phyloP scores from a whole-genome alignment of 139 green algal species.

The Coelastrella sp. region DNA sequence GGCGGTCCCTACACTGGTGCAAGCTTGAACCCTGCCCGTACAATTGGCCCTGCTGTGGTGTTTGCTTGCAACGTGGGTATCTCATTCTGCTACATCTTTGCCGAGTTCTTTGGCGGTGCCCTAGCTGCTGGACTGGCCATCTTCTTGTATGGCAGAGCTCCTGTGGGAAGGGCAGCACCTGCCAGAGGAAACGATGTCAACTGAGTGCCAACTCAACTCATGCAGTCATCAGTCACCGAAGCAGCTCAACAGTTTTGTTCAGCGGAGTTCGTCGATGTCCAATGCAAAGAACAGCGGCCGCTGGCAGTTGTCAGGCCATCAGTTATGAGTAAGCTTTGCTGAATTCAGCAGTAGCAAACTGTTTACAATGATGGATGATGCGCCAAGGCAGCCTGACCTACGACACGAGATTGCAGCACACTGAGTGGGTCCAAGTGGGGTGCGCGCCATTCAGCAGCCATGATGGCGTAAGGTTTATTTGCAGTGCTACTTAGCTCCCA shows the following conservation, averaged over 20 bases:
- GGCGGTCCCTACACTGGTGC: conserved; percentile 80
- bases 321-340: no score
- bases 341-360: no score
- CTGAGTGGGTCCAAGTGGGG: no score
- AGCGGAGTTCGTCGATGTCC: no score
- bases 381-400: no score
- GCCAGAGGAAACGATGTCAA: neutral
- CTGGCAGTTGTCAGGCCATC: no score
- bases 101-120: conserved; percentile 72
- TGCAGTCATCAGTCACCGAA: neutral
- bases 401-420: no score
- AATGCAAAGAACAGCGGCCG: neutral
- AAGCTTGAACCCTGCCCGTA: conserved; percentile 82
- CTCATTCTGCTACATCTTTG: conserved; percentile 78
- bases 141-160: conserved; percentile 73
- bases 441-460: no score
- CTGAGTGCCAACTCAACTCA: neutral
- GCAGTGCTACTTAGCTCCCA: no score
- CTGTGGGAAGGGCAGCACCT: conserved; percentile 44
- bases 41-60: conserved; percentile 78
- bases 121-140: conserved; percentile 70
- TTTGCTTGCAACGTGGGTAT: conserved; percentile 76
- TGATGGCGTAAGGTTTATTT: no score
- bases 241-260: no score
- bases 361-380: no score